Percentiles rank a stretch among this genome's conserved stretches.
These are phyloP conservation scores for Choiromyces venosus DNA, from an alignment of 495 filamentous ascomycete genomes.

Conservation along the genomic window DNA sequence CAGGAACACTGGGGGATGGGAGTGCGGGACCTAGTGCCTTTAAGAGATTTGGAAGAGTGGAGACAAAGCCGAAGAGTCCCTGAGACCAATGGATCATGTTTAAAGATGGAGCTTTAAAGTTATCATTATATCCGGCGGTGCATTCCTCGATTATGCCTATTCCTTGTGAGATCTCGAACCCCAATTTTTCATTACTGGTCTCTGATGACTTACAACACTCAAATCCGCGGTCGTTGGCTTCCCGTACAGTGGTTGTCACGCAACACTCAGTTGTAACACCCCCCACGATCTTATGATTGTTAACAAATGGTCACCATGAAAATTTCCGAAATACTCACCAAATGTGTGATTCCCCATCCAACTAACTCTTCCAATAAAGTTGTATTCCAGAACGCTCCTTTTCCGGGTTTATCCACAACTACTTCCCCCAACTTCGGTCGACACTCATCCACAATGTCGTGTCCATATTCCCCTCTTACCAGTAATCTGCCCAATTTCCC, in stretches of 20 bases:
- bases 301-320: constrained; percentile 14
- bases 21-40: constrained; percentile 33
- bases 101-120: constrained; percentile 46
- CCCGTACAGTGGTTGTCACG: constrained; percentile 62
- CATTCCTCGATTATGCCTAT: constrained; percentile 47
- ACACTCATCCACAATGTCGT: constrained; percentile 59
- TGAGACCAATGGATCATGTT: constrained; percentile 50
- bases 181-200: neutral
- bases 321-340: constrained; percentile 44
- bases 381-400: constrained; percentile 61
- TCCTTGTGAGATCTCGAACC: constrained; percentile 1
- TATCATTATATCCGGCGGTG: constrained; percentile 47
- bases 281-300: constrained; percentile 12
- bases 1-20: neutral
- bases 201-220: constrained; percentile 54
- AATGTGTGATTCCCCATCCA: constrained; percentile 60
- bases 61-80: constrained; percentile 52
- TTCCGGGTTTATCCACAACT: constrained; percentile 64
- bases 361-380: constrained; percentile 57
- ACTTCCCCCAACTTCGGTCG: constrained; percentile 55
- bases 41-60: constrained; percentile 42
- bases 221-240: constrained; percentile 69
- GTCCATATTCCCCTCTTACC: constrained; percentile 58
- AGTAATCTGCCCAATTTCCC: constrained; percentile 58
- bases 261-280: constrained; percentile 58